These are phyloP conservation scores for Pseudomonodictys pantanalensis DNA, from an alignment of 495 filamentous ascomycete genomes.

Conservation along the genomic window DNA sequence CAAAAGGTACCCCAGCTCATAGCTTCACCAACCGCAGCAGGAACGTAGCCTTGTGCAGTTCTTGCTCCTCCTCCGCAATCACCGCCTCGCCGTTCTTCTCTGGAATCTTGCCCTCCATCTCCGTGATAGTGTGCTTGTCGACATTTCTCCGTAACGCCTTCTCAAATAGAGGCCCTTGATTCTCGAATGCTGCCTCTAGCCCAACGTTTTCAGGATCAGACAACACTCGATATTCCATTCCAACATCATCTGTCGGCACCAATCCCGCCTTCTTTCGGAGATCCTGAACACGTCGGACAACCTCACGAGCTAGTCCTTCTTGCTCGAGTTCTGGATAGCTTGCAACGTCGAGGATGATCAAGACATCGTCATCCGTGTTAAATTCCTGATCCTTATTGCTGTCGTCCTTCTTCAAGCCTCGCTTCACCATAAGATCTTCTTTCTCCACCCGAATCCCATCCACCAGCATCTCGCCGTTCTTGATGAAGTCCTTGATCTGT, in stretches of 20 bases:
- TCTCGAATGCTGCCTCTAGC: constrained; percentile 69
- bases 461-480: constrained; percentile 67
- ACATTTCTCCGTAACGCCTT: constrained; percentile 78
- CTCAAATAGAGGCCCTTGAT: constrained; percentile 64
- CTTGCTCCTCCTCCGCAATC: constrained; percentile 82
- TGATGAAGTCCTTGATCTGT: constrained; percentile 71
- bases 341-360: constrained; percentile 74
- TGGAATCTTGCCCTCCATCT: constrained; percentile 60
- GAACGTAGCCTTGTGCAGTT: constrained; percentile 84
- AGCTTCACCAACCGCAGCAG: constrained; percentile 78
- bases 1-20: too few species aligned
- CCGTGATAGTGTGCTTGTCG: constrained; percentile 66
- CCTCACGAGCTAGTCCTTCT: constrained; percentile 75
- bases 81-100: constrained; percentile 57
- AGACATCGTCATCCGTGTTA: constrained; percentile 78
- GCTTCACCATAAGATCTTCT: constrained; percentile 80
- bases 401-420: constrained; percentile 68
- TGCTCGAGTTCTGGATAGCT: constrained; percentile 70
- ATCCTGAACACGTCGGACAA: constrained; percentile 78
- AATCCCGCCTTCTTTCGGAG: constrained; percentile 80
- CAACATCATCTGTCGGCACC: constrained; percentile 77
- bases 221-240: constrained; percentile 76
- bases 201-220: constrained; percentile 74
- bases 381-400: constrained; percentile 70
- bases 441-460: constrained; percentile 77